Conservation (phyloP, 345 rosid species). For the Boechera divaricarpa region DNA sequence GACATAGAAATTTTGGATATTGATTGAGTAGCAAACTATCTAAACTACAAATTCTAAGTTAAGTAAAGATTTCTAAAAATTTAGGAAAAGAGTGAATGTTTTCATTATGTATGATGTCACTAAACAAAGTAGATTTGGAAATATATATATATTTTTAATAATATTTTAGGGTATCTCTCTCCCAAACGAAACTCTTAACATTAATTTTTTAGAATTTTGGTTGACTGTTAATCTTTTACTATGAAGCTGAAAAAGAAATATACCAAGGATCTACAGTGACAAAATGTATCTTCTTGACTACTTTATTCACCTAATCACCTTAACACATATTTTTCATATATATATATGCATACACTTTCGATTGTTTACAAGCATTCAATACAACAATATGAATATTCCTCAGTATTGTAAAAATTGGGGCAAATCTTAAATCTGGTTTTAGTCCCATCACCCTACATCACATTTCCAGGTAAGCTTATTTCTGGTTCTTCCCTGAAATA, state of each 20-base stretch:
- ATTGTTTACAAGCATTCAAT: constrained; percentile 19
- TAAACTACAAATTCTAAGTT: too few relatives aligned
- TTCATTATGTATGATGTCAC: too few relatives aligned
- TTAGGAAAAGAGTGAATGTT: too few relatives aligned
- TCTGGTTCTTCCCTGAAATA: constrained; percentile 22
- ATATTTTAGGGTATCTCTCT: too few relatives aligned
- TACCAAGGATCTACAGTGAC: not conserved
- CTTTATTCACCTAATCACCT: not conserved
- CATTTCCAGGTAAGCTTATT: constrained; percentile 30
- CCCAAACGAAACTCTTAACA: too few relatives aligned
- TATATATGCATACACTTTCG: not conserved
- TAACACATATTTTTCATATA: not conserved
- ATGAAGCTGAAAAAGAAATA: not conserved
- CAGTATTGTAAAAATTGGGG: constrained; percentile 21
- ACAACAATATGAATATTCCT: constrained; percentile 37
- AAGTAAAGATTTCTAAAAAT: too few relatives aligned
- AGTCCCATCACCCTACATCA: not conserved
- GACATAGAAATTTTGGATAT: too few relatives aligned
- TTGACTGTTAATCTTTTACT: not conserved
- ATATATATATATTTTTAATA: too few relatives aligned
- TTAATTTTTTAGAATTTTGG: too few relatives aligned
- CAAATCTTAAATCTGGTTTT: constrained; percentile 19
- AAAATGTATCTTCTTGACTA: not conserved
- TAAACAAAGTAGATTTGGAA: too few relatives aligned
- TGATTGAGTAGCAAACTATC: too few relatives aligned